Evolutionary conservation across 2,329 filamentous ascomycete species (phyloP).

Genomic region (Botrytis porri): DNA sequence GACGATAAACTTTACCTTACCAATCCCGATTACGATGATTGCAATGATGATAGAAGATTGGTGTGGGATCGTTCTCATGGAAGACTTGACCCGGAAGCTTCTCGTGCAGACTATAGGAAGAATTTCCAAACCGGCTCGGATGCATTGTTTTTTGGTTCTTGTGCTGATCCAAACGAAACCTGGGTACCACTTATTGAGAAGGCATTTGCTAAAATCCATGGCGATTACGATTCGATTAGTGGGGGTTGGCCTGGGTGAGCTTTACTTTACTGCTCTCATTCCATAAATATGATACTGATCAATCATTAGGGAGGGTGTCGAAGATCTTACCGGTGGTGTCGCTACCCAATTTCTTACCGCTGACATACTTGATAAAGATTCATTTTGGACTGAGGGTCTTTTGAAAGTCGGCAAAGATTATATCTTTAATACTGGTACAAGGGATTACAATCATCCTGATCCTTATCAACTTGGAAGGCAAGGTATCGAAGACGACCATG

Average conservation of each 20-base stretch:
- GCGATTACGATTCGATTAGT: conserved; percentile 71
- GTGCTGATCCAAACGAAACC: conserved; percentile 72
- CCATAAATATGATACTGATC: not conserved
- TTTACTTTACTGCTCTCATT: not conserved
- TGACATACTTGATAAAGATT: conserved; percentile 72
- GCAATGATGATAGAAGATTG: conserved; percentile 57
- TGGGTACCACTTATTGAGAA: conserved; percentile 80
- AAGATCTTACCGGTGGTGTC: conserved; percentile 63
- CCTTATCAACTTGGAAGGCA: conserved; percentile 44
- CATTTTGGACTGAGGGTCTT: conserved; percentile 79
- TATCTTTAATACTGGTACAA: conserved; percentile 54
- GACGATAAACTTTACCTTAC: conserved; percentile 86
- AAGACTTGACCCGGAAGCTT: conserved; percentile 18
- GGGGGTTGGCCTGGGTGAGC: conserved; percentile 56
- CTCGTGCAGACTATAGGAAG: conserved; percentile 50
- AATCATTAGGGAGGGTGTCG: conserved; percentile 45
- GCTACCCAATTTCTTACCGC: conserved; percentile 65
- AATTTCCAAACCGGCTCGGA: conserved; percentile 55
- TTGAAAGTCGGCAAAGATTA: conserved; percentile 78
- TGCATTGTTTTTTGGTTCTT: conserved; percentile 74
- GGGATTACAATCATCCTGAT: conserved; percentile 19
- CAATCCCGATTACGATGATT: conserved; percentile 77
- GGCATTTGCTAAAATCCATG: conserved; percentile 79
- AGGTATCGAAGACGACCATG: conserved; percentile 55
- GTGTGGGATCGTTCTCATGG: conserved; percentile 25